Conservation (phyloP, 2,329 filamentous ascomycete genomes). For the Achaetomium macrosporum region DNA sequence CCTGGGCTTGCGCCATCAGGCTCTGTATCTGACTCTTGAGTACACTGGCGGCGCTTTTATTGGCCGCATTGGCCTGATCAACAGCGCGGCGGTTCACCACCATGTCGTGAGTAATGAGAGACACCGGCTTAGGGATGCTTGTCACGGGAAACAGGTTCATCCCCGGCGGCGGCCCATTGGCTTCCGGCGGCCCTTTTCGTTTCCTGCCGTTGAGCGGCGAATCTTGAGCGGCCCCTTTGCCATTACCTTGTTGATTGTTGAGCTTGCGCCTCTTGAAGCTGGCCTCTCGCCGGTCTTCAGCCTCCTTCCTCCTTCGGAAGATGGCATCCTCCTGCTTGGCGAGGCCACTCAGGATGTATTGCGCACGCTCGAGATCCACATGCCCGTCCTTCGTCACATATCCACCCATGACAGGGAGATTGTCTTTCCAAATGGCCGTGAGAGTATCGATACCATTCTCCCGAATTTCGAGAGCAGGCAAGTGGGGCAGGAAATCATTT, state of each 20-base stretch:
- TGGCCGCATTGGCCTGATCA: constrained; percentile 69
- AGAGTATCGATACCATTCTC: constrained; percentile 96
- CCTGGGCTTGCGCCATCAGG: constrained; percentile 27
- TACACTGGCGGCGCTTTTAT: constrained; percentile 89
- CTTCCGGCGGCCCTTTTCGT: constrained; percentile 15
- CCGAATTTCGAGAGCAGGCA: constrained; percentile 94
- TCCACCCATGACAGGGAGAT: constrained; percentile 83
- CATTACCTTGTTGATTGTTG: constrained; percentile 47
- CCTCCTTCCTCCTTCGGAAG: constrained; percentile 80
- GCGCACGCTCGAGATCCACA: constrained; percentile 79
- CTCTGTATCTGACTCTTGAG: constrained; percentile 73
- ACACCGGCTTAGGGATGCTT: constrained; percentile 41
- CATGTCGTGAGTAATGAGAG: constrained; percentile 76
- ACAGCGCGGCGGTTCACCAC: constrained; percentile 67
- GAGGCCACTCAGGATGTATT: constrained; percentile 80
- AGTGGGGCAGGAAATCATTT: constrained; percentile 95
- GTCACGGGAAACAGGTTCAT: constrained; percentile 33
- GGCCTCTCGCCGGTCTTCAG: constrained; percentile 76
- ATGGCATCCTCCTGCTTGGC: constrained; percentile 92
- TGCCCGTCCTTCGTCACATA: constrained; percentile 94
- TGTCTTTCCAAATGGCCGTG: constrained; percentile 95
- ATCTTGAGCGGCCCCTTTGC: constrained; percentile 33
- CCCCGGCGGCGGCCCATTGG: constrained; percentile 15
- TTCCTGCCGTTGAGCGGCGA: constrained; percentile 20
- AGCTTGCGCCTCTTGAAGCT: constrained; percentile 72